Percentiles rank a stretch among this genome's conserved stretches.
Evolutionary conservation across 768 basidiomycete genomes (phyloP).

Genomic region (Boletus edulis): DNA sequence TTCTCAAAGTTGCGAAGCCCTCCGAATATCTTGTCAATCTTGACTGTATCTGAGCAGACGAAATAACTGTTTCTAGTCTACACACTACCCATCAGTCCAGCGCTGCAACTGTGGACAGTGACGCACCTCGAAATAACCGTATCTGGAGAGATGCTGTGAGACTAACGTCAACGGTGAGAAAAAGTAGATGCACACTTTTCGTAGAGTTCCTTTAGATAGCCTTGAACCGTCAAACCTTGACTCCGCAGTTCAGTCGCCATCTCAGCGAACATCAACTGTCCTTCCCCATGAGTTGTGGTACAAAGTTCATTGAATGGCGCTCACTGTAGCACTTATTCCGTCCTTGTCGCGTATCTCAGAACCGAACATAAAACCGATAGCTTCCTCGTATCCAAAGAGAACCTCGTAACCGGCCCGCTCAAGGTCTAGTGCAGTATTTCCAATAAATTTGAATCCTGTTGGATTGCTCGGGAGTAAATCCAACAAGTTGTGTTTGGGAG

Average conservation of each 20-base stretch:
- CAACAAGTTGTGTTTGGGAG: not conserved
- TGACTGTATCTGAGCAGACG: constrained; percentile 63
- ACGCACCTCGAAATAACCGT: constrained; percentile 72
- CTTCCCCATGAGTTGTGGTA: not conserved
- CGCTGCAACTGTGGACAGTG: not conserved
- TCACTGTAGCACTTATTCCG: constrained; percentile 77
- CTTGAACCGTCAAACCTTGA: constrained; percentile 52
- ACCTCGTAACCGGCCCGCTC: constrained; percentile 66
- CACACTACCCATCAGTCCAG: not conserved
- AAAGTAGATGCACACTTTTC: constrained; percentile 40
- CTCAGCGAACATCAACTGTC: constrained; percentile 66
- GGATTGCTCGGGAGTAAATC: not conserved
- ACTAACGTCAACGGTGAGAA: not conserved
- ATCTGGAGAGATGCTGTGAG: constrained; percentile 39
- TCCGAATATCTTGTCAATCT: constrained; percentile 66
- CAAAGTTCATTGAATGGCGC: not conserved
- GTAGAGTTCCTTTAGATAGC: constrained; percentile 64
- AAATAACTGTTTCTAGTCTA: constrained; percentile 86
- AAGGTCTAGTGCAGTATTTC: constrained; percentile 73
- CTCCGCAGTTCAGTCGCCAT: constrained; percentile 51
- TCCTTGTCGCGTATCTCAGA: constrained; percentile 81
- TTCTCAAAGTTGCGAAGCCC: constrained; percentile 59
- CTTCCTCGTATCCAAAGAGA: constrained; percentile 87
- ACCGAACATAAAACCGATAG: constrained; percentile 90
- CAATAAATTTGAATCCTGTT: constrained; percentile 86